Base-by-base conservation (phyloP, 1,284 basidiomycete genomes). In the Thelephora terrestris region DNA sequence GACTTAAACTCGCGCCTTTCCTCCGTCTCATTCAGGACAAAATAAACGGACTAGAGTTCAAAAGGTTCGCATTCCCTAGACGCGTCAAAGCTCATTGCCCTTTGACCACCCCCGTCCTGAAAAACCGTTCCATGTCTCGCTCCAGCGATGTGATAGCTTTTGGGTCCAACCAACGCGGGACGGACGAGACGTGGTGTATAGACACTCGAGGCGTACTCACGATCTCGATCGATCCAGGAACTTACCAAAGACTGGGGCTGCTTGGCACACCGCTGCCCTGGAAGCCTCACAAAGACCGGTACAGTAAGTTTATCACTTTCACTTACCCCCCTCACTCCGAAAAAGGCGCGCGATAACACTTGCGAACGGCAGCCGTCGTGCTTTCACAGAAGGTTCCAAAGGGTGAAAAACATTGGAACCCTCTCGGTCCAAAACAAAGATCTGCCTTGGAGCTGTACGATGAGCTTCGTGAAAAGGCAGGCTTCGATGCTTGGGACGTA, bases 111-210 rank as follows among this genome's bases (percentile, higher is more conserved):
- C 25, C 20, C 32, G 14, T 25, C 23, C 20, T 16, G 18, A 45
- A 34, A 14, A 16, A 10, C 20, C 24, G 36, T 43, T 18, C 16
- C 17, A 3, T 36, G 48, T 16, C 35, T 49, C 9, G 5, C 12
- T 29, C 18, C 14, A 57, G 58, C 16, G 50, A 50, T 16, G 21
- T 56, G 7, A 42, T 58, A 0, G 61, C 60, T 2, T 67, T 71
- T 27, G 57, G 68, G 3, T 60, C 64, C 3, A 32, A 57, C 4
- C 57, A 65, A 23, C 57, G 59, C 21, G 14, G 32, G 0, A 53
- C 54, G 23, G 73, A 76, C 36, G 79, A 82, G 50, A 69, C 67
- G 1, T 85, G 83, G 83, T 79, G 77, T 55, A 65, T 84, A 42
- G 81, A 84, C 54, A 63, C 71, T 1, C 70, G 76, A 9, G 77